A percentile compares a stretch with the other conserved stretches of the same genome.
These are phyloP conservation scores for Citrus hindsii DNA, from an alignment of 345 rosid species.

Conservation along the genomic window DNA sequence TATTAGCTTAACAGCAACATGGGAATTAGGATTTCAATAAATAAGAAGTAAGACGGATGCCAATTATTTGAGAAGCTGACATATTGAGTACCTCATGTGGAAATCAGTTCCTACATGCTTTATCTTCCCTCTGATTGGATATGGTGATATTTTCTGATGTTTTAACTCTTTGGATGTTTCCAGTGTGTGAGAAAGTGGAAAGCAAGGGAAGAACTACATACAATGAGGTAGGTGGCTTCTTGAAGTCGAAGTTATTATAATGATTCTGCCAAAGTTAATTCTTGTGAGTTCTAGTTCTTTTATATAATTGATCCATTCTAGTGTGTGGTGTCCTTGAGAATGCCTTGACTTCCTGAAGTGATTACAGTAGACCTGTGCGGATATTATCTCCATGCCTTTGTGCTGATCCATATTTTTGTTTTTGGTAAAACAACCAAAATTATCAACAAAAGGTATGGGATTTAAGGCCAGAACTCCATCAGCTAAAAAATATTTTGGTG, in stretches of 20 bases:
- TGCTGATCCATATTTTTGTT: background rate
- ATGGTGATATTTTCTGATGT: background rate
- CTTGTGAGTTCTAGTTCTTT: background rate
- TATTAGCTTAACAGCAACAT: background rate
- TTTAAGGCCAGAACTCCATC: background rate
- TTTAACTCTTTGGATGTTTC: slow-evolving; percentile 17
- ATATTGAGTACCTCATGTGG: background rate
- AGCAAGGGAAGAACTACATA: slow-evolving; percentile 98
- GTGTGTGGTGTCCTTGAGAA: background rate
- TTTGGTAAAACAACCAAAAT: background rate
- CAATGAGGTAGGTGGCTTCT: slow-evolving; percentile 75
- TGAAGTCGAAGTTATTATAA: slow-evolving; percentile 4
- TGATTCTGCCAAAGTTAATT: background rate
- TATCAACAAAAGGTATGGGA: background rate
- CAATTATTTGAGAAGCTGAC: slow-evolving; percentile 1
- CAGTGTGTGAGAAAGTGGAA: slow-evolving; percentile 98
- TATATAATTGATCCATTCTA: background rate
- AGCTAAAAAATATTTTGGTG: background rate
- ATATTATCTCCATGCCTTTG: background rate
- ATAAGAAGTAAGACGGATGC: background rate
- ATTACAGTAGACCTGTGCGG: background rate
- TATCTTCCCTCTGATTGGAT: background rate
- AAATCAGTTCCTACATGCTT: background rate
- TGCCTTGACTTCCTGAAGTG: background rate
- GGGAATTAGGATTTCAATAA: background rate